Base-by-base conservation (phyloP, 163 green algal species). In the Trebouxiophyceae sp. region DNA sequence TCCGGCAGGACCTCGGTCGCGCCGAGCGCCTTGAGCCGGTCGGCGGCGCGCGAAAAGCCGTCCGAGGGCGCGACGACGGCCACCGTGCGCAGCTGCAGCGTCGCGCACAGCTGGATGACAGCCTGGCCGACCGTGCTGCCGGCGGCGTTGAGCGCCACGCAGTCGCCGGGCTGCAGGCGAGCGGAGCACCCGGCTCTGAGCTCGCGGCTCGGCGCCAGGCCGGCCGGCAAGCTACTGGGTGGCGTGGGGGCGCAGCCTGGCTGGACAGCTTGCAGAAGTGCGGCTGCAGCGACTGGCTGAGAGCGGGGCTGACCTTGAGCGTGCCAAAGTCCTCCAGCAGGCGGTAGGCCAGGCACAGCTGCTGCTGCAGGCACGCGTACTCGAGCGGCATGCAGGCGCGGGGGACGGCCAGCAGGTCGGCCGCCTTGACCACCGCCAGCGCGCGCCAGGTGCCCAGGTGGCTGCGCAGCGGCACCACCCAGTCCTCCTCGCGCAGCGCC, bases 91-190 rank as follows among this genome's bases (percentile, higher is more conserved):
- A 95, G 79, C 27, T 78, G 72, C 59, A 96, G 77, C 54, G 95
- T 66, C 20, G 46, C 29, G 67, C 75, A 85, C 32, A 96, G 77
- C 79, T 91, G 87, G 62, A 92, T 78, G 60, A 86, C 45, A 26
- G 76, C 54, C 70, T 89, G 83, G 4, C 86, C 87, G 34, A 94
- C 78, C 6, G 79, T 89, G 62, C 67, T 79, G 69, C 79, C 93
- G 65, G 86, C 86, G 31, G 74, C 88, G 76, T 96, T 96, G 20
- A 96, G 76, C 44, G 91, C 82, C 12, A 96, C 74, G 16, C 75
- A 83, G 65, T 95, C 87, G n/a, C 88, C 88, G 0, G 88, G 84
- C 80, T 87, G 74, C 54, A 70, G 22, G 39, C 12, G 12, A n/a
- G n/a, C n/a, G n/a, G n/a, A n/a, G n/a, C n/a, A n/a, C n/a, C n/a